phyloP scores from a whole-genome alignment of 345 rosid species.

The Eucalyptus paniculata region DNA sequence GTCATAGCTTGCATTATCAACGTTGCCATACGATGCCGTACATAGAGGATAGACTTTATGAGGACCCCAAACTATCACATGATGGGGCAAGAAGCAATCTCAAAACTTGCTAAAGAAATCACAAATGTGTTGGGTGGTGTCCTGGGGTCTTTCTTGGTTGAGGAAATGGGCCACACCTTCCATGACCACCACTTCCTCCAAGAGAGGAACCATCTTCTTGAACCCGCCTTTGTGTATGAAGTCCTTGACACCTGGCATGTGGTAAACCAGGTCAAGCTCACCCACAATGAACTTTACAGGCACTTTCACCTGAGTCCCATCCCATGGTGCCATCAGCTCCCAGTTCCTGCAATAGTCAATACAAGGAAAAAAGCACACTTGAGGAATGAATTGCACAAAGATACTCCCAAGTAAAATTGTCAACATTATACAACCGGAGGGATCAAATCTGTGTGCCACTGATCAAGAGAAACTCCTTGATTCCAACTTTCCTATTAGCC shows the following conservation, averaged over 20 bases:
- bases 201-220: slow-evolving; percentile 1
- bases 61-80: background rate
- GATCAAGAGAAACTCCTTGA: background rate
- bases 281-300: slow-evolving; percentile 60
- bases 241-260: background rate
- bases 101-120: slow-evolving; percentile 10
- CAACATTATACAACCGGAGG: background rate
- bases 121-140: slow-evolving; percentile 6
- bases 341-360: slow-evolving; percentile 33
- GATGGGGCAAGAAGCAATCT: background rate
- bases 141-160: slow-evolving; percentile 15
- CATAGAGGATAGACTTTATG: background rate
- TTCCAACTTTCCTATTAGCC: background rate
- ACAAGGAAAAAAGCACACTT: background rate
- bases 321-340: slow-evolving; percentile 68
- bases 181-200: slow-evolving; percentile 17
- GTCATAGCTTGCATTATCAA: background rate
- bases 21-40: background rate
- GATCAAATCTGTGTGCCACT: background rate
- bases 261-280: slow-evolving; percentile 14
- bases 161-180: slow-evolving; percentile 25
- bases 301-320: slow-evolving; percentile 29
- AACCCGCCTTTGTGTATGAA: slow-evolving; percentile 11
- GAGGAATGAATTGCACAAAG: background rate
- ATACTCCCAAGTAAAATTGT: background rate